Evolutionary conservation across 2,329 filamentous ascomycete genomes (phyloP).

Genomic region (Lasiodiplodia sp.): DNA sequence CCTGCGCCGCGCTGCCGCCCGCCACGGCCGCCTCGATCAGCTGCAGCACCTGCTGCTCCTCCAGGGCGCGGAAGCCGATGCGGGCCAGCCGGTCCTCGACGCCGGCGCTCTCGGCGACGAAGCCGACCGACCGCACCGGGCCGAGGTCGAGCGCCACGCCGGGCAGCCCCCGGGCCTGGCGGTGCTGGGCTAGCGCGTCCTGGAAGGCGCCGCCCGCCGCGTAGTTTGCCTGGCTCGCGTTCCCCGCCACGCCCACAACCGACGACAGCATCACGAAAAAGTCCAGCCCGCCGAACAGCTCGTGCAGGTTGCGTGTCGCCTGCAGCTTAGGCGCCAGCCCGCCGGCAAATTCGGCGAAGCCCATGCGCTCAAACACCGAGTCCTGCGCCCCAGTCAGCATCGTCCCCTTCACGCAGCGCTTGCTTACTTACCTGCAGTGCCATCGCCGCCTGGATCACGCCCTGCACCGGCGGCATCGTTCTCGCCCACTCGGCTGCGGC

Average conservation of each 20-base stretch:
- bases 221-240: slow-evolving; percentile 37
- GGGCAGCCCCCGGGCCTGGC: slow-evolving; percentile 32
- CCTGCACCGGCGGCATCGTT: slow-evolving; percentile 33
- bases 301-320: slow-evolving; percentile 40
- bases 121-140: slow-evolving; percentile 38
- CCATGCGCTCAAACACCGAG: slow-evolving; percentile 30
- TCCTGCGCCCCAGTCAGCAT: not conserved
- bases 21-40: slow-evolving; percentile 24
- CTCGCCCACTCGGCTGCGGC: too few relatives aligned
- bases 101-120: slow-evolving; percentile 2
- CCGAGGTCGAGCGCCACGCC: slow-evolving; percentile 35
- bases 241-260: slow-evolving; percentile 31
- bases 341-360: slow-evolving; percentile 27
- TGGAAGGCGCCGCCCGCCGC: slow-evolving; percentile 41
- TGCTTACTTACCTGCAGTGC: slow-evolving; percentile 34
- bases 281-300: slow-evolving; percentile 33
- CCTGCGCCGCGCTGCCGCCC: slow-evolving; percentile 12
- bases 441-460: slow-evolving; percentile 41
- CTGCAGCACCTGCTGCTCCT: slow-evolving; percentile 28
- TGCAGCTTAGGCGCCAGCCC: slow-evolving; percentile 37
- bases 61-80: slow-evolving; percentile 12
- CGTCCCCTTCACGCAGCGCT: not conserved
- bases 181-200: slow-evolving; percentile 39
- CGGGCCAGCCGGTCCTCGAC: not conserved
- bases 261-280: slow-evolving; percentile 40